Conservation (phyloP, 1,284 basidiomycete genomes). For the Pulveroboletus sp. region DNA sequence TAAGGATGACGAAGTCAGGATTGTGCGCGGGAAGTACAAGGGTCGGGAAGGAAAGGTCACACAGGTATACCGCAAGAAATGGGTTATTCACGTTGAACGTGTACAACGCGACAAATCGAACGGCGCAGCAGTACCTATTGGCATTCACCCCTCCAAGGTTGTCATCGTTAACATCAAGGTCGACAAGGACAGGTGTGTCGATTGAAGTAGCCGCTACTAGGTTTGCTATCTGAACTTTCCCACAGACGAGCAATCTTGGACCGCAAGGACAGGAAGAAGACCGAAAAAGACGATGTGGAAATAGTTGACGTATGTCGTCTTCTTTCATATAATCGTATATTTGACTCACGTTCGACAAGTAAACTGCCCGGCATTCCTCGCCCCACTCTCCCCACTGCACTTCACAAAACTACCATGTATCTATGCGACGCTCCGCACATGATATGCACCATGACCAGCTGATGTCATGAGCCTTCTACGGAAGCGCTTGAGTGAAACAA, state of each 20-base stretch:
- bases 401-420: conserved; percentile 55
- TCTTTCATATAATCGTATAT: conserved; percentile 14
- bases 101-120: conserved; percentile 98
- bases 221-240: conserved; percentile 4
- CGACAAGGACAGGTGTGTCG: conserved; percentile 77
- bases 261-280: conserved; percentile 76
- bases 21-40: conserved; percentile 96
- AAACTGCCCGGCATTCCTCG: conserved; percentile 22
- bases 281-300: conserved; percentile 61
- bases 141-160: conserved; percentile 97
- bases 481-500: conserved; percentile 8
- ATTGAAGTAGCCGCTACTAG: neutral
- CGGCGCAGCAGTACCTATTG: conserved; percentile 91
- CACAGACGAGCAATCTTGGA: conserved; percentile 77
- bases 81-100: conserved; percentile 98
- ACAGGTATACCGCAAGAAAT: conserved; percentile 99
- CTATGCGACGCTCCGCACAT: conserved; percentile 47
- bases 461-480: conserved; percentile 3
- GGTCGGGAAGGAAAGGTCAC: conserved; percentile 98
- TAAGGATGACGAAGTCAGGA: conserved; percentile 98
- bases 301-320: conserved; percentile 68
- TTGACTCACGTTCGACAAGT: conserved; percentile 22
- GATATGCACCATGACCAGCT: conserved; percentile 52
- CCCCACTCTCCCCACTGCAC: conserved; percentile 36
- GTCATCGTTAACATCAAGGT: conserved; percentile 92